Percentiles rank a stretch among this genome's conserved stretches.
These are phyloP conservation scores for Dendrobium officinale DNA, from an alignment of 106 monocot species.

Conservation along the genomic window DNA sequence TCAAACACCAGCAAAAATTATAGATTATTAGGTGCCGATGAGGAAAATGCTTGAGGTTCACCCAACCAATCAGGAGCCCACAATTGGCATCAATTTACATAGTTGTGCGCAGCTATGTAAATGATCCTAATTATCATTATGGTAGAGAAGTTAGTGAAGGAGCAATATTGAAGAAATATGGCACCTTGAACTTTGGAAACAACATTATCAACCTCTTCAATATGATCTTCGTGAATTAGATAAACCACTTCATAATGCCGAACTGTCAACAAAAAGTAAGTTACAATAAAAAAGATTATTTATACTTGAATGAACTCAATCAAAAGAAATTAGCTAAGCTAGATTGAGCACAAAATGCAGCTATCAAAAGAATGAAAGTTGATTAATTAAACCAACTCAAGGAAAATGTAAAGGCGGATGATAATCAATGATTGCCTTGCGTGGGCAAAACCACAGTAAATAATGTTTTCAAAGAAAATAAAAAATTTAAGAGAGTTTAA, in stretches of 20 bases:
- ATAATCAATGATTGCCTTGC: too few species aligned
- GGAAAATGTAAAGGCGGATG: background rate
- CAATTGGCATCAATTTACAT: too few species aligned
- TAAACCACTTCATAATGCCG: constrained; percentile 98
- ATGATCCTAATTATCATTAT: background rate
- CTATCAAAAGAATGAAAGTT: background rate
- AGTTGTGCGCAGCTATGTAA: too few species aligned
- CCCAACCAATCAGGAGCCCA: too few species aligned
- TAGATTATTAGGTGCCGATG: background rate
- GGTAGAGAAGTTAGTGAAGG: background rate
- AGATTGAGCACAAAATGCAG: background rate
- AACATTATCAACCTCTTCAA: constrained; percentile 58
- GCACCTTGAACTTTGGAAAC: constrained; percentile 88
- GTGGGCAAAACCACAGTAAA: too few species aligned
- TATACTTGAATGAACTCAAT: background rate
- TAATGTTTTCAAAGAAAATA: too few species aligned
- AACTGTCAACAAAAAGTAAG: constrained; percentile 35
- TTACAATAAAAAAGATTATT: background rate
- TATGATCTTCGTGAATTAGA: constrained; percentile 80
- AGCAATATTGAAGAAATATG: background rate
- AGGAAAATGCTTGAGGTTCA: too few species aligned
- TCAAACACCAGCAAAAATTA: background rate
- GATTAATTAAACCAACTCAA: background rate
- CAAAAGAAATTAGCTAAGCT: background rate
- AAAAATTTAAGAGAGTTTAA: too few species aligned